phyloP scores from a whole-genome alignment of 2,329 filamentous ascomycete species.

The Fusarium nodosum region DNA sequence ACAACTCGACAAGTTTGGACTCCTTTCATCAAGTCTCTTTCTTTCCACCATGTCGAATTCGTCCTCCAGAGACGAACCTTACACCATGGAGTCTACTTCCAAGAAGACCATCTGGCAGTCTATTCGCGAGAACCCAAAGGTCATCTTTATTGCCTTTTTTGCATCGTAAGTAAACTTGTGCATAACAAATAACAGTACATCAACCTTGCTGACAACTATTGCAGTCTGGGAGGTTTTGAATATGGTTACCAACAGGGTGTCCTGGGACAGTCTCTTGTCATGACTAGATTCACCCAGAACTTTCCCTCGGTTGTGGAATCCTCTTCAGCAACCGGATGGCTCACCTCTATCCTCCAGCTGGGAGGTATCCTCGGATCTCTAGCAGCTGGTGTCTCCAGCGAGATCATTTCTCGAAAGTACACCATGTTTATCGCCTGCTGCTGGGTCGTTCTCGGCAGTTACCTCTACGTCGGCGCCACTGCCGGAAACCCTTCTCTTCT shows the following conservation, averaged over 20 bases:
- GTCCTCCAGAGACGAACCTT: slow-evolving; percentile 14
- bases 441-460: slow-evolving; percentile 62
- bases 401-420: slow-evolving; percentile 65
- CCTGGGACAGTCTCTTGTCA: slow-evolving; percentile 66
- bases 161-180: slow-evolving; percentile 37
- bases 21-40: background rate
- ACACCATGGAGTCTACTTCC: slow-evolving; percentile 21
- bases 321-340: slow-evolving; percentile 63
- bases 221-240: slow-evolving; percentile 46
- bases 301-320: slow-evolving; percentile 64
- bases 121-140: slow-evolving; percentile 39
- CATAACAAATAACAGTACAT: no score
- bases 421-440: slow-evolving; percentile 65
- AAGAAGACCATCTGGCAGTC: slow-evolving; percentile 30
- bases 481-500: slow-evolving; percentile 57
- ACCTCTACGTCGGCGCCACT: slow-evolving; percentile 60
- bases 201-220: background rate
- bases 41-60: slow-evolving; percentile 23
- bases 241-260: slow-evolving; percentile 64
- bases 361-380: slow-evolving; percentile 65
- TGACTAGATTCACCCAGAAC: slow-evolving; percentile 63
- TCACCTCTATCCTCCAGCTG: slow-evolving; percentile 65
- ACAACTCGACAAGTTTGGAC: slow-evolving; percentile 7
- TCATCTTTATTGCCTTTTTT: slow-evolving; percentile 48
- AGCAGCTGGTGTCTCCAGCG: slow-evolving; percentile 62